Evolutionary conservation across 2,329 filamentous ascomycete genomes (phyloP), one percentile per base, ranked within the genome.

Genomic region (Talaromyces sp.): DNA sequence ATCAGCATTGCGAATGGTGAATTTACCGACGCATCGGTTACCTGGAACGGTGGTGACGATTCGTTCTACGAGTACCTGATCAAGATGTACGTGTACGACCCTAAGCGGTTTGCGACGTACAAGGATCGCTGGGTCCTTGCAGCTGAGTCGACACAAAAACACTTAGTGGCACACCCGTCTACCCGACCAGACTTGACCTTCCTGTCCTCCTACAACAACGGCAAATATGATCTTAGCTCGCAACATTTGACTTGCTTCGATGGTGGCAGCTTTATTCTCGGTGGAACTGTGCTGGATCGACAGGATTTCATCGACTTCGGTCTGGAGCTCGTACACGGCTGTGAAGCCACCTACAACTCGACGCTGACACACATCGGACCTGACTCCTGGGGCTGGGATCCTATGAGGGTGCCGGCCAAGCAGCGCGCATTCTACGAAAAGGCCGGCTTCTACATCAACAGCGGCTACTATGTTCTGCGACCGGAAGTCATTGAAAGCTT

Each of bases 11-110:
- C 75, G 1, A 85, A 82, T 3, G 91, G 91, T 17, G 64, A 77
- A 7, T 93, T 95, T 61, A 61, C 82, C 13, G 83, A 93, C 65
- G 81, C 81, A 20, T 65, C 61, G 1, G 90, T 91, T 47, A 88
- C 89, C 40, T 96, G 90, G 90, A 82, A 83, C 35, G 90, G 87
- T 46, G 87, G 88, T 6, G 82, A 82, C 27, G 90, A 95, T 70
- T 90, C 86, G 39, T 95, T 87, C 74, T 96, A 95, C 74, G 90
- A 95, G 73, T 95, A 95, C 65, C 82, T 96, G 29, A 87, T 96
- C 71, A 96, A 96, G 77, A 93, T 94, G 89, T 95, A 86, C 64
- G 72, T 93, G 49, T 95, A 95, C 69, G 87, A 93, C 66, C 79
- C 84, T 0, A 62, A 70, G 5, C 80, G 84, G 3, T 95, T 89